These are phyloP conservation scores for Fusarium sp. DNA, from an alignment of 2,329 filamentous ascomycete species.

Conservation along the genomic window DNA sequence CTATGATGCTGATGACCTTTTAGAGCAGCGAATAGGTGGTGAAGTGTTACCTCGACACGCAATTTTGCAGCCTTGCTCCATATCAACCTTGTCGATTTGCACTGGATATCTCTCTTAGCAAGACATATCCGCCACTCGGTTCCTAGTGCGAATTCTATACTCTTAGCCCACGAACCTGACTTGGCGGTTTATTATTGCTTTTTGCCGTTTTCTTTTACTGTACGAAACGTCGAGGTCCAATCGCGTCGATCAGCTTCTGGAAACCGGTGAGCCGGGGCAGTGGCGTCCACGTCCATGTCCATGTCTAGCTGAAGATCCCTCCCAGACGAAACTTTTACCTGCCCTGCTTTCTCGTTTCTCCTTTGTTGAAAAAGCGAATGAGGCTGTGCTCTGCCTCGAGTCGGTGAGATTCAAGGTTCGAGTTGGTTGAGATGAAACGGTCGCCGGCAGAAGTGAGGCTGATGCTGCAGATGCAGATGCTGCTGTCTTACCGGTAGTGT, in stretches of 20 bases:
- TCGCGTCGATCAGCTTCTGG: constrained; percentile 26
- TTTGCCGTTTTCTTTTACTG: background rate
- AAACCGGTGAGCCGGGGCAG: constrained; percentile 30
- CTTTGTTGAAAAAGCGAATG: background rate
- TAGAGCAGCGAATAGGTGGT: background rate
- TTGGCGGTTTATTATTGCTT: background rate
- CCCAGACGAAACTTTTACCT: background rate
- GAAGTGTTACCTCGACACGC: constrained; percentile 1
- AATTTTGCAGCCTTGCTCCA: constrained; percentile 5
- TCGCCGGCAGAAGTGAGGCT: background rate
- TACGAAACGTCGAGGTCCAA: constrained; percentile 16
- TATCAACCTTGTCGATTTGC: constrained; percentile 2
- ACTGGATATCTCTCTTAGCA: background rate
- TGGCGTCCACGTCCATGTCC: constrained; percentile 13
- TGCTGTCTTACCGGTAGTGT: background rate
- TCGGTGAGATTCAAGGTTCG: constrained; percentile 11
- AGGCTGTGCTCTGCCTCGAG: background rate
- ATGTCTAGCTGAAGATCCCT: constrained; percentile 1
- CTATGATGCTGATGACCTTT: background rate
- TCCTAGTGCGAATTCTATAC: background rate
- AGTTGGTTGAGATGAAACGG: background rate
- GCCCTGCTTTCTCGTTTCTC: background rate
- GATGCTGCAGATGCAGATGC: background rate
- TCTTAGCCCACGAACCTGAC: background rate
- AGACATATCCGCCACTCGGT: constrained; percentile 9